Percentiles rank a stretch among this genome's conserved stretches.
Conservation (phyloP, 2,329 filamentous ascomycete species). For the Arachnopeziza araneosa region DNA sequence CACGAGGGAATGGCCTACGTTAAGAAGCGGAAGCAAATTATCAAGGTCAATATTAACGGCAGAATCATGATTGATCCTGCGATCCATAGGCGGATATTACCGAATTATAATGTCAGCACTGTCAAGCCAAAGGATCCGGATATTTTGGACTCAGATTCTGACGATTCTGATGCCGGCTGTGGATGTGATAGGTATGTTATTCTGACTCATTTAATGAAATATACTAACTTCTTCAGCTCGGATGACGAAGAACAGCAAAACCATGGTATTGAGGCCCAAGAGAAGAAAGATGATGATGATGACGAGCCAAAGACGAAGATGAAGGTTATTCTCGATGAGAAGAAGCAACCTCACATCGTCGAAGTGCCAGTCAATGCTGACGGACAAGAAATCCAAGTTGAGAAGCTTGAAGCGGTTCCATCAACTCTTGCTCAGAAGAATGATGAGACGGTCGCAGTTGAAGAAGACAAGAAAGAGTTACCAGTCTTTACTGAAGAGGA, state of each 20-base stretch:
- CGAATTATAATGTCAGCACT: constrained; percentile 74
- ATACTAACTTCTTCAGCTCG: background rate
- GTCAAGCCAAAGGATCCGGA: constrained; percentile 69
- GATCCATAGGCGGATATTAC: constrained; percentile 77
- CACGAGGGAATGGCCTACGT: constrained; percentile 81
- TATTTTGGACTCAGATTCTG: constrained; percentile 45
- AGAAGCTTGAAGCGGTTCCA: constrained; percentile 52
- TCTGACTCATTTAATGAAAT: background rate
- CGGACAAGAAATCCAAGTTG: constrained; percentile 46
- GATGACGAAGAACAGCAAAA: background rate
- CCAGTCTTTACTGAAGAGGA: constrained; percentile 74
- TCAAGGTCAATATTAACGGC: constrained; percentile 81
- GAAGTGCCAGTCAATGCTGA: constrained; percentile 50
- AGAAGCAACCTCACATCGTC: constrained; percentile 45
- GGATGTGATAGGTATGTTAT: constrained; percentile 32
- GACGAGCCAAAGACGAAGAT: constrained; percentile 32
- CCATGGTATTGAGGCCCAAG: constrained; percentile 13
- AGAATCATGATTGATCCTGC: constrained; percentile 84
- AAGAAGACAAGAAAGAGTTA: constrained; percentile 30
- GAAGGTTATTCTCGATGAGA: constrained; percentile 38
- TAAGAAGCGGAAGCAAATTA: constrained; percentile 69
- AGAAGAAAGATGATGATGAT: constrained; percentile 19
- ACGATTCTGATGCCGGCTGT: constrained; percentile 38
- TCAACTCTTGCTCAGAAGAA: constrained; percentile 24
- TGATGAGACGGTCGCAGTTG: constrained; percentile 10